Evolutionary conservation across 768 basidiomycete species (phyloP), one percentile per base, ranked within the genome.

Genomic region (Macrolepiota fuliginosa): DNA sequence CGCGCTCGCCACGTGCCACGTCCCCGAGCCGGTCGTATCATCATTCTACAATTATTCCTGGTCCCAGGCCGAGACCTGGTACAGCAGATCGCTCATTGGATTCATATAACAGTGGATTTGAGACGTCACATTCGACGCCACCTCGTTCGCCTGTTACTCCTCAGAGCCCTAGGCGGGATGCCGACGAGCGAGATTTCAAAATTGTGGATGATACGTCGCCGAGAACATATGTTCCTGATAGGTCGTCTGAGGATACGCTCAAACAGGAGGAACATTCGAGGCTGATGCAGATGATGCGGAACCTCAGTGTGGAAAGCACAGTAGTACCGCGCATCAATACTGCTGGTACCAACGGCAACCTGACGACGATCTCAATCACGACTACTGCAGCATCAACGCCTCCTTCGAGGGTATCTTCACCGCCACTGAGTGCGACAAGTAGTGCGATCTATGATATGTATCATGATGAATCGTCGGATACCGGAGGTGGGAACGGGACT

Each of bases 111-210:
- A 76, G 73, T 60, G 74, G 74, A 10, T 71, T 77, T 27, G 83
- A 86, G 61, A 76, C 77, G 5, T 73, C 76, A 15, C 75, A 73
- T 37, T 72, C 76, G 5, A 74, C 81, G 11, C 85, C 88, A 27
- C 86, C 88, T 52, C 83, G 82, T 39, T 90, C 88, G 51, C 89
- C 89, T 11, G 76, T 83, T 56, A 86, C 81, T 63, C 80, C 83
- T 45, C 73, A 74, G 46, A 81, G 80, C 56, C 82, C 80, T 7
- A 73, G 76, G 25, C 40, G 45, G 19, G 40, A 45, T 32, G 4
- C 45, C 15, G 54, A 54, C 17, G 60, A 61, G 2, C 27, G 45
- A n/a, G 54, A 61, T 15, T 54, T 55, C 45, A 55, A 61, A 39
- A 52, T 61, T 65, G 68, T 63, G 13, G 65, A 74, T 68, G 63